Percentiles rank a stretch among this genome's conserved stretches.
phyloP scores from a whole-genome alignment of 2,329 filamentous ascomycete species.

The Ophiocordyceps camponoti-saundersi region DNA sequence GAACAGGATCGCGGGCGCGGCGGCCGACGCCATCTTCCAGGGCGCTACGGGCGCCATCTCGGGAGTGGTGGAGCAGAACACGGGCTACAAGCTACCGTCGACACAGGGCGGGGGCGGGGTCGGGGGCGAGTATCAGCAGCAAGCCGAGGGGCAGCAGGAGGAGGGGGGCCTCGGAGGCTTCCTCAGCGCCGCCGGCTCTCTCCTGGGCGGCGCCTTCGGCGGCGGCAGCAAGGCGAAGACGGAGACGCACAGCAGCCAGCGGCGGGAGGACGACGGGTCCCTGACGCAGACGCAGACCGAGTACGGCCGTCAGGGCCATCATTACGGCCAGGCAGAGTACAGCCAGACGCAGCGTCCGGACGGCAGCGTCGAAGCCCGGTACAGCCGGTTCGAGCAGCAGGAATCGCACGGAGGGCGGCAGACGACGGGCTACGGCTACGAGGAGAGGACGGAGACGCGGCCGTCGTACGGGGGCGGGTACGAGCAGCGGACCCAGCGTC shows the following conservation, averaged over 20 bases:
- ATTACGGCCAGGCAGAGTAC: slow-evolving; percentile 44
- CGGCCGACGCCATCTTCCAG: slow-evolving; percentile 38
- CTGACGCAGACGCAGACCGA: slow-evolving; percentile 44
- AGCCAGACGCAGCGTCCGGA: slow-evolving; percentile 38
- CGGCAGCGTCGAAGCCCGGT: slow-evolving; percentile 41
- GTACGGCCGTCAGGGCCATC: slow-evolving; percentile 37
- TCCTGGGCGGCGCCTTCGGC: slow-evolving; percentile 46
- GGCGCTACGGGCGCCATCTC: slow-evolving; percentile 38
- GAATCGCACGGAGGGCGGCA: slow-evolving; percentile 19
- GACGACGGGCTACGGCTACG: slow-evolving; percentile 35
- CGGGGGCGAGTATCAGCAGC: slow-evolving; percentile 6
- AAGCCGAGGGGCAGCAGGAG: slow-evolving; percentile 28
- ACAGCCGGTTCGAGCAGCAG: slow-evolving; percentile 44
- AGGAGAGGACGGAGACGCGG: slow-evolving; percentile 38
- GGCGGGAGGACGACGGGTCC: slow-evolving; percentile 40
- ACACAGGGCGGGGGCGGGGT: slow-evolving; percentile 3
- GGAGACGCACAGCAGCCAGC: slow-evolving; percentile 32
- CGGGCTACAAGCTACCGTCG: slow-evolving; percentile 23
- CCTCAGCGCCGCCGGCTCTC: slow-evolving; percentile 38
- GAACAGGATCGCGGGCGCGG: slow-evolving; percentile 37
- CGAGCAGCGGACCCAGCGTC: slow-evolving; percentile 39
- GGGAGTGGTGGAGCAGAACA: slow-evolving; percentile 26
- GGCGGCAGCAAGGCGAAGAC: slow-evolving; percentile 25
- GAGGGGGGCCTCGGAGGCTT: slow-evolving; percentile 53
- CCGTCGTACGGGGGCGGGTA: slow-evolving; percentile 35